These are phyloP conservation scores for Fusarium proliferatum DNA, from an alignment of 2,329 filamentous ascomycete genomes.

Conservation along the genomic window DNA sequence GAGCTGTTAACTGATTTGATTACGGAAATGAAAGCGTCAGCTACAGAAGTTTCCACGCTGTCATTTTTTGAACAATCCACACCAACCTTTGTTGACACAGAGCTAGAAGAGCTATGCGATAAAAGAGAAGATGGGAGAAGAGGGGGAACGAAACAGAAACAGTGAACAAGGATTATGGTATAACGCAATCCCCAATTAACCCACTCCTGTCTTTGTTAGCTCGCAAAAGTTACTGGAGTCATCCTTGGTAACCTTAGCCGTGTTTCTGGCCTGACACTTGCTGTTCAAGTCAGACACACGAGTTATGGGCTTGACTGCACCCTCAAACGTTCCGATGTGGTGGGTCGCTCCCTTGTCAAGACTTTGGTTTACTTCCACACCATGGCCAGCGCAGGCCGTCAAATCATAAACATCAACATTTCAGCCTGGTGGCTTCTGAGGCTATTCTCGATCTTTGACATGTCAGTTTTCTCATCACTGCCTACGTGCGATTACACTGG, in stretches of 20 bases:
- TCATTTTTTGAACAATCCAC: background rate
- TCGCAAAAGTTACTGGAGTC: background rate
- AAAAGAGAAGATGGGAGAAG: slow-evolving; percentile 13
- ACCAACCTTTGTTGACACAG: background rate
- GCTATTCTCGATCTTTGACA: slow-evolving; percentile 12
- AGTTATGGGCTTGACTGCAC: slow-evolving; percentile 25
- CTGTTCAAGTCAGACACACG: slow-evolving; percentile 16
- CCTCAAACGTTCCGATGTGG: slow-evolving; percentile 9
- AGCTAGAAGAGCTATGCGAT: background rate
- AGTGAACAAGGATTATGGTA: background rate
- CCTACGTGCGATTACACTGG: background rate
- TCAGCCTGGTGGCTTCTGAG: slow-evolving; percentile 3
- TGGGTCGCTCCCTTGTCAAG: slow-evolving; percentile 20
- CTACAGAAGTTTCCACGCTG: background rate
- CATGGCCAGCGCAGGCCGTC: background rate
- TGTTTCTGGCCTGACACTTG: slow-evolving; percentile 26
- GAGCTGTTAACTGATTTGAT: background rate
- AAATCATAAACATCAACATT: background rate
- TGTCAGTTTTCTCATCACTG: slow-evolving; percentile 8
- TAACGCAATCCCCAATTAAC: background rate
- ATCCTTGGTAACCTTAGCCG: slow-evolving; percentile 7
- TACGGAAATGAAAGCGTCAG: background rate
- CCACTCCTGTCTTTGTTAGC: background rate
- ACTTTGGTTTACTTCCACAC: slow-evolving; percentile 11
- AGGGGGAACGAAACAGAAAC: slow-evolving; percentile 20